Conservation (phyloP, 176 grass and related monocot species). For the sorghum (Sorghum bicolor) region DNA sequence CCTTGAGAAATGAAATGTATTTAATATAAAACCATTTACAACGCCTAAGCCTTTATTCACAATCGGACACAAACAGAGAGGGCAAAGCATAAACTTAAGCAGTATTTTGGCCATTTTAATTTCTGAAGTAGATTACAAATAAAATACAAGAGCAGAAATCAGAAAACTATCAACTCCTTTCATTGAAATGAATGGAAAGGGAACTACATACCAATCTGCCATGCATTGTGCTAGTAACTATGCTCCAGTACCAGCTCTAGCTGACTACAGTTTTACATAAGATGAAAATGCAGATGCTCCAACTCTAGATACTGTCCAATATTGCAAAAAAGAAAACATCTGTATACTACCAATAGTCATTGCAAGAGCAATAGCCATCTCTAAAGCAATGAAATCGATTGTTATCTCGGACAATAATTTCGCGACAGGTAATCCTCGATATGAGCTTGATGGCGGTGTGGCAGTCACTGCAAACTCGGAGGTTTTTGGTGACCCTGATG, state of each 20-base stretch:
- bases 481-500: conserved; percentile 67
- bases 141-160: background rate
- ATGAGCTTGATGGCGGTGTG: conserved; percentile 61
- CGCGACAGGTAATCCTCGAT: conserved; percentile 42
- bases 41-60: background rate
- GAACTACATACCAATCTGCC: background rate
- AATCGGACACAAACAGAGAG: background rate
- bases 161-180: background rate
- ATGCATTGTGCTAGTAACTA: background rate
- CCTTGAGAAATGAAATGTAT: background rate
- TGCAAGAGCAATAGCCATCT: conserved; percentile 67
- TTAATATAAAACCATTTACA: background rate
- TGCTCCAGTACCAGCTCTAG: background rate
- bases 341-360: conserved; percentile 57
- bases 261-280: conserved; percentile 2
- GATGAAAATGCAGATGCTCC: background rate
- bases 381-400: conserved; percentile 66
- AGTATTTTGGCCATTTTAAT: background rate
- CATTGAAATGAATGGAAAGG: background rate
- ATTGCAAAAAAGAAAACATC: background rate
- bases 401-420: conserved; percentile 61
- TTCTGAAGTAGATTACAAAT: background rate
- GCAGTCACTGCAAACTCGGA: conserved; percentile 57
- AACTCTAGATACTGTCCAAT: conserved; percentile 18
- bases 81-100: background rate